Evolutionary conservation across 805 yeast genomes (phyloP).

Genomic region (Torulaspora gathmanii): DNA sequence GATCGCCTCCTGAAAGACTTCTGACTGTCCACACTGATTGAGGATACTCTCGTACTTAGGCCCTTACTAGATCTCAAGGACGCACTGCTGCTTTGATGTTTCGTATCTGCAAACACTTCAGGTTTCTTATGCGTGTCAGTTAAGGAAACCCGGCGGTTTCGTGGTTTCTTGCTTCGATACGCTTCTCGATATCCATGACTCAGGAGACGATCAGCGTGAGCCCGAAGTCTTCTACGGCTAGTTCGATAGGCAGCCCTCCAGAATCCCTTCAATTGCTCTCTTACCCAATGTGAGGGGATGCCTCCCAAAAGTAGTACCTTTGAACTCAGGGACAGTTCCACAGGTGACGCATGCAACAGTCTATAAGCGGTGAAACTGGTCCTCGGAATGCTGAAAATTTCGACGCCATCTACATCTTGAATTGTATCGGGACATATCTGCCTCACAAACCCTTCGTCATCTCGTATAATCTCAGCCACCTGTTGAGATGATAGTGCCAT

Average conservation of each 20-base stretch:
- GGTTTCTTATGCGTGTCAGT: background rate
- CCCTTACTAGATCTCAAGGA: background rate
- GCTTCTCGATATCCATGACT: constrained; percentile 13
- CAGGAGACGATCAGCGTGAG: constrained; percentile 6
- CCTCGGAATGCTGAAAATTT: constrained; percentile 39
- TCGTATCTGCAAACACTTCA: background rate
- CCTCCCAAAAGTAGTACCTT: constrained; percentile 51
- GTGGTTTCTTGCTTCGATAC: constrained; percentile 4
- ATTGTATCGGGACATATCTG: constrained; percentile 12
- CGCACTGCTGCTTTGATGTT: background rate
- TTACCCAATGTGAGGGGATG: constrained; percentile 54
- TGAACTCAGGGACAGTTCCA: constrained; percentile 46
- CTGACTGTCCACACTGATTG: background rate
- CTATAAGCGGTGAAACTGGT: constrained; percentile 60
- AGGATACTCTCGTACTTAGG: background rate
- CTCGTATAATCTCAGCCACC: constrained; percentile 16
- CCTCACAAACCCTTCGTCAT: constrained; percentile 20
- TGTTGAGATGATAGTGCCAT: constrained; percentile 16
- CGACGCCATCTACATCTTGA: constrained; percentile 2
- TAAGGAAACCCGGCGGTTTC: background rate
- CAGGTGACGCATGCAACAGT: constrained; percentile 48
- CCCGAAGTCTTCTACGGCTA: constrained; percentile 7
- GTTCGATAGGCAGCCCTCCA: constrained; percentile 9
- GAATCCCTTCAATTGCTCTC: constrained; percentile 16
- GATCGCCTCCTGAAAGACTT: background rate